These are phyloP conservation scores for Blastomyces emzantsi DNA, from an alignment of 2,329 filamentous ascomycete species.

Conservation along the genomic window DNA sequence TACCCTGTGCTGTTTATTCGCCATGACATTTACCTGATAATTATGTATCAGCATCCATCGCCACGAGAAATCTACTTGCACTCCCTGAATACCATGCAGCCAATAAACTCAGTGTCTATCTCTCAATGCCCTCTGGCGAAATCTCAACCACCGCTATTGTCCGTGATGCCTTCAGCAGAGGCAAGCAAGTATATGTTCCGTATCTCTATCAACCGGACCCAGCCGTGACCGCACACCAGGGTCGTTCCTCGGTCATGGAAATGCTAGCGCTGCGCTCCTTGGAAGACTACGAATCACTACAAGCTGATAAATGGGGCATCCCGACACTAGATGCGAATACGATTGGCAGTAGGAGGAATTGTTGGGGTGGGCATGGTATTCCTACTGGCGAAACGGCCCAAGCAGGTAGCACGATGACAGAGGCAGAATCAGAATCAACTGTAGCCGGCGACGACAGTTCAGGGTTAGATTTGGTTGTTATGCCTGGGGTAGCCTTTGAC, in stretches of 20 bases:
- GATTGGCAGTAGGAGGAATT: slow-evolving; percentile 58
- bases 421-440: slow-evolving; percentile 13
- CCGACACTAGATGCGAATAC: slow-evolving; percentile 66
- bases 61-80: slow-evolving; percentile 55
- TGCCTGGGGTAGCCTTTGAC: slow-evolving; percentile 93
- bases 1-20: neutral
- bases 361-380: slow-evolving; percentile 56
- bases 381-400: slow-evolving; percentile 17
- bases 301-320: slow-evolving; percentile 84
- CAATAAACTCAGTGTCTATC: slow-evolving; percentile 69
- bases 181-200: slow-evolving; percentile 85
- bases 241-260: slow-evolving; percentile 71
- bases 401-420: neutral
- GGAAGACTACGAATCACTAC: slow-evolving; percentile 67
- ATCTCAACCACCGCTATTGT: slow-evolving; percentile 78
- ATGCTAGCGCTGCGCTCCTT: slow-evolving; percentile 74
- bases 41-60: slow-evolving; percentile 48
- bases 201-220: slow-evolving; percentile 61
- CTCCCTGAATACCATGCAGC: slow-evolving; percentile 69
- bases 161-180: slow-evolving; percentile 62
- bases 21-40: neutral
- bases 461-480: slow-evolving; percentile 72
- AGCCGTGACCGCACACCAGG: slow-evolving; percentile 25
- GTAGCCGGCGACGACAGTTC: slow-evolving; percentile 17
- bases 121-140: slow-evolving; percentile 86